These are phyloP conservation scores for Ceratocystis papillata DNA, from an alignment of 2,329 filamentous ascomycete genomes.

Conservation along the genomic window DNA sequence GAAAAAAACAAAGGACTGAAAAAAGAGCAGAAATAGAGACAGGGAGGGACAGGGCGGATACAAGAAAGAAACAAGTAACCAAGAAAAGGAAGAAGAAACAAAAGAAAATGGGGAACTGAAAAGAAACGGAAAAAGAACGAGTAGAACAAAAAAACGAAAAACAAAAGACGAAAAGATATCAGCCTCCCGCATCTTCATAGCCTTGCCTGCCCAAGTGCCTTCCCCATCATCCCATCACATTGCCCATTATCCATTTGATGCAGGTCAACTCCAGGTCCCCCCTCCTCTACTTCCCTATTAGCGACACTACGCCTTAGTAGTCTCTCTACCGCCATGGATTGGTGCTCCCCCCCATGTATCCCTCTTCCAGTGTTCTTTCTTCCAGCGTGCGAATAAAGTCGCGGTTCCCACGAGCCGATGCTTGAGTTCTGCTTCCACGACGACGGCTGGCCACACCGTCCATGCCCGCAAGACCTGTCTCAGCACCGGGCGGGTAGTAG, in stretches of 20 bases:
- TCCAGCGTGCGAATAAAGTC: constrained; percentile 94
- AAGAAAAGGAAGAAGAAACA: constrained; percentile 14
- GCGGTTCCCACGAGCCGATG: constrained; percentile 51
- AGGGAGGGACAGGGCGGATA: background rate
- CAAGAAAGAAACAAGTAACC: constrained; percentile 7
- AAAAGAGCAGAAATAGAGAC: background rate
- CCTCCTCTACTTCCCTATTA: background rate
- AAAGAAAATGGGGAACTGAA: background rate
- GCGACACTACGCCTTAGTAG: background rate
- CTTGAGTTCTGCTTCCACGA: constrained; percentile 62
- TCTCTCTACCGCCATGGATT: constrained; percentile 19
- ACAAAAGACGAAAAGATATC: constrained; percentile 15
- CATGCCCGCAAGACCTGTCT: constrained; percentile 52
- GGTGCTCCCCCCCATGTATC: constrained; percentile 54
- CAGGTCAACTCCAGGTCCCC: background rate
- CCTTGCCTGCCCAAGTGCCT: background rate
- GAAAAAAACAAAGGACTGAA: constrained; percentile 10
- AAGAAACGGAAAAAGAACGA: constrained; percentile 15
- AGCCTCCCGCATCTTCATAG: constrained; percentile 10
- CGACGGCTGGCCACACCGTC: constrained; percentile 56
- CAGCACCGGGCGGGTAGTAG: constrained; percentile 86
- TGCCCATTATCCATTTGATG: background rate
- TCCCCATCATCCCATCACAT: background rate
- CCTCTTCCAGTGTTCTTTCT: constrained; percentile 86
- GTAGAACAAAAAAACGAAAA: constrained; percentile 1